Base-by-base conservation (phyloP, 257 asterid genomes). In the Solanum bulbocastanum region DNA sequence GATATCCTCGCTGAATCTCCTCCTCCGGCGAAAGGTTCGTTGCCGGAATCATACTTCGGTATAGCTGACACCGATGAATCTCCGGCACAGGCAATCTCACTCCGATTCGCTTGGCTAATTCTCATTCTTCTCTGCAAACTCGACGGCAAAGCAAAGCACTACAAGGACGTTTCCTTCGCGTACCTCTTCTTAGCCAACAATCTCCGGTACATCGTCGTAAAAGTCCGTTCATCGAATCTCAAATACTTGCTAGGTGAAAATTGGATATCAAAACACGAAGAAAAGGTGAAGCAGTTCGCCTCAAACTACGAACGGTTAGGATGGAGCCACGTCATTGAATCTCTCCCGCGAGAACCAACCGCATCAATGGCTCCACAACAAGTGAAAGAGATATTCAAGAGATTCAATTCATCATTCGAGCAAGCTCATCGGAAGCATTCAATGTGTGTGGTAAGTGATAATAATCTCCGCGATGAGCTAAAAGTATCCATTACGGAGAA, bases 121-220 rank as follows among this genome's bases (percentile, higher is more conserved):
- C 90, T 94, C 23, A 90, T 90, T 56, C 94, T 96, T 5, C 92
- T 96, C 87, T 96, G 96, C 87, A 96, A 94, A 76, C 93, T 96
- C 58, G 98, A 94, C 89, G 87, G 93, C 81, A 95, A 95, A 87
- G 96, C 98, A 0, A 89, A 91, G 89, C 82, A 89, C 76, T 95
- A 94, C 95, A 94, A 89, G 86, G 98, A 95, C 52, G 89, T 82
- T 0, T 91, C 98, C 1, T 39, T 93, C 6, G 88, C 97, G 1
- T 94, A 96, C 71, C 89, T 96, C 4, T 96, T 95, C 90, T 92
- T 95, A 15, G 98, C 98, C 42, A 96, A 95, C 93, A 96, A 96
- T 68, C 92, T 92, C 88, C 94, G 89, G 75, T 89, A 94, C 93
- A 91, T 94, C 89, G 89, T 91, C 86, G 93, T 85, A 10, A 91